These are phyloP conservation scores for Kockovaella imperatae DNA, from an alignment of 768 basidiomycete genomes.

Conservation along the genomic window DNA sequence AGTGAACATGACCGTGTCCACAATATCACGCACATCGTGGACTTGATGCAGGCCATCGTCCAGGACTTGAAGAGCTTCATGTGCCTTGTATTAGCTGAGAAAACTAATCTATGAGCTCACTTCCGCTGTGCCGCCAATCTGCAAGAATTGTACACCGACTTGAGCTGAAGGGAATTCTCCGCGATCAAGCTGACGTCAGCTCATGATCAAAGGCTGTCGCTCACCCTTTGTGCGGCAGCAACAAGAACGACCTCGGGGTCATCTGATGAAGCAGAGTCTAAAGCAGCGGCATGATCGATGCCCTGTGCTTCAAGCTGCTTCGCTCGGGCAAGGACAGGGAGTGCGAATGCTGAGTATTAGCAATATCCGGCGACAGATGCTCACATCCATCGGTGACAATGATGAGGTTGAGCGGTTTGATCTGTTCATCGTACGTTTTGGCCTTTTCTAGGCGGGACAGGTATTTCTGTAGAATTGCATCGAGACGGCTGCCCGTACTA, in stretches of 20 bases:
- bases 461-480: conserved; percentile 35
- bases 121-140: conserved; percentile 51
- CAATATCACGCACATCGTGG: conserved; percentile 55
- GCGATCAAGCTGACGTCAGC: conserved; percentile 47
- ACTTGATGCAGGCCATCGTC: conserved; percentile 53
- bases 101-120: conserved; percentile 13
- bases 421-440: conserved; percentile 9
- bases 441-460: conserved; percentile 27
- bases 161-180: conserved; percentile 53
- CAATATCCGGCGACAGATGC: background rate
- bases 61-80: conserved; percentile 51
- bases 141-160: conserved; percentile 65
- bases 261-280: conserved; percentile 47
- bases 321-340: conserved; percentile 11
- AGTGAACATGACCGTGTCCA: conserved; percentile 59
- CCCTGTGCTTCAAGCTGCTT: background rate
- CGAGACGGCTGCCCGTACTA: conserved; percentile 24
- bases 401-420: conserved; percentile 41
- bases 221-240: conserved; percentile 44
- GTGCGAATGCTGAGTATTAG: conserved; percentile 26
- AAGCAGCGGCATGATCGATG: conserved; percentile 3
- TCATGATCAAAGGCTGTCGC: background rate
- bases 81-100: conserved; percentile 43
- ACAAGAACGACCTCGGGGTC: conserved; percentile 46
- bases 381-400: conserved; percentile 37